Conservation (phyloP, 306 rosid genomes). For the Lupinus albus region DNA sequence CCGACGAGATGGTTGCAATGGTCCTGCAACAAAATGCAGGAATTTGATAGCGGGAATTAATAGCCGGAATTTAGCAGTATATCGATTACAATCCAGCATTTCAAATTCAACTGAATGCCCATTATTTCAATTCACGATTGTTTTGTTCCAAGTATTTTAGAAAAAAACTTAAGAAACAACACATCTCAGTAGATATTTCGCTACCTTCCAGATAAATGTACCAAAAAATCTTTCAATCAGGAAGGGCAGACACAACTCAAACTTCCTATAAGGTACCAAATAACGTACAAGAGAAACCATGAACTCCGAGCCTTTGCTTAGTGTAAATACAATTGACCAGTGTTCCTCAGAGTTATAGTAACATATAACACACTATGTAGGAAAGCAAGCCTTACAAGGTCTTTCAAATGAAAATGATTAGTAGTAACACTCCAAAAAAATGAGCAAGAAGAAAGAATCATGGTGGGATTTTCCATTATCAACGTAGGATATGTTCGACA, state of each 20-base stretch:
- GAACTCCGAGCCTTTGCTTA: slow-evolving; percentile 6
- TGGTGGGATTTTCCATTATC: neutral
- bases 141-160: too few species aligned
- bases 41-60: slow-evolving; percentile 38
- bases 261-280: slow-evolving; percentile 12
- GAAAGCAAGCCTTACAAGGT: slow-evolving; percentile 3
- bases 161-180: too few species aligned
- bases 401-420: slow-evolving; percentile 17
- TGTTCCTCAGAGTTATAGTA: slow-evolving; percentile 4
- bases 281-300: slow-evolving; percentile 8
- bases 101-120: too few species aligned
- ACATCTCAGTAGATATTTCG: neutral
- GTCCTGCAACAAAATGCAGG: slow-evolving; percentile 55
- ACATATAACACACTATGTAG: neutral
- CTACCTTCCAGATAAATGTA: slow-evolving; percentile 24
- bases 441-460: slow-evolving; percentile 26
- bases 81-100: neutral
- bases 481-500: neutral
- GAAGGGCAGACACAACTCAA: slow-evolving; percentile 3
- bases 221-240: slow-evolving; percentile 11
- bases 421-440: slow-evolving; percentile 6
- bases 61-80: slow-evolving; percentile 31
- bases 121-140: too few species aligned
- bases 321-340: neutral
- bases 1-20: slow-evolving; percentile 77